These are phyloP conservation scores for Pseudopediastrum boryanum DNA, from an alignment of 139 green algal genomes.

Conservation along the genomic window DNA sequence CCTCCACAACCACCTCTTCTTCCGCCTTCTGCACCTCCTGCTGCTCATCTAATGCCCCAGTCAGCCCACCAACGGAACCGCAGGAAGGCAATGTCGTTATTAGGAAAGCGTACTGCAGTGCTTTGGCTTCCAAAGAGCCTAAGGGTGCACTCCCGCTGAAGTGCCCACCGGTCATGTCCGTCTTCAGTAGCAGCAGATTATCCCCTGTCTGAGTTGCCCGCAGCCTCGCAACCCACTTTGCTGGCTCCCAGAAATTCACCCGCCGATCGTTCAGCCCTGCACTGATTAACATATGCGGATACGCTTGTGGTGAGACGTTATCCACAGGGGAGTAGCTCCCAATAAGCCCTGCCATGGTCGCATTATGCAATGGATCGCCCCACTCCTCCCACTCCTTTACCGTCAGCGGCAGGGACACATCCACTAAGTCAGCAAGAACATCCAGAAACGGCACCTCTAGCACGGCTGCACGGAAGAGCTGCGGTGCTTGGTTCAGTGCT, in stretches of 20 bases:
- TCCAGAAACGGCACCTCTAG: slow-evolving; percentile 66
- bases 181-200: slow-evolving; percentile 58
- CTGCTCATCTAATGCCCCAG: slow-evolving; percentile 9
- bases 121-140: slow-evolving; percentile 38
- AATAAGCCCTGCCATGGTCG: slow-evolving; percentile 33
- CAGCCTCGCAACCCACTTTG: slow-evolving; percentile 11
- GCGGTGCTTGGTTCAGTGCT: slow-evolving; percentile 74
- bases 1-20: too few relatives aligned
- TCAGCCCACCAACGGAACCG: slow-evolving; percentile 1
- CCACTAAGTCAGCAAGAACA: slow-evolving; percentile 51
- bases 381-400: slow-evolving; percentile 67
- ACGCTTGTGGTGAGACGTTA: slow-evolving; percentile 22
- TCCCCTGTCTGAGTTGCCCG: not conserved
- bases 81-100: slow-evolving; percentile 33
- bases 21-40: too few relatives aligned
- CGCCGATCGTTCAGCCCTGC: slow-evolving; percentile 43
- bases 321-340: slow-evolving; percentile 51
- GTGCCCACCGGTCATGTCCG: slow-evolving; percentile 62
- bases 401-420: slow-evolving; percentile 55
- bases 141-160: slow-evolving; percentile 65
- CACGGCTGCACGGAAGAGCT: slow-evolving; percentile 62
- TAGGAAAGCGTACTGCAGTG: slow-evolving; percentile 72
- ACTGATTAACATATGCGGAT: slow-evolving; percentile 47
- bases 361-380: slow-evolving; percentile 52
- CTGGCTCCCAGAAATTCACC: slow-evolving; percentile 35